Percentiles rank a stretch among this genome's conserved stretches.
Conservation (phyloP, 345 rosid species). For the Eucalyptus guilfoylei region DNA sequence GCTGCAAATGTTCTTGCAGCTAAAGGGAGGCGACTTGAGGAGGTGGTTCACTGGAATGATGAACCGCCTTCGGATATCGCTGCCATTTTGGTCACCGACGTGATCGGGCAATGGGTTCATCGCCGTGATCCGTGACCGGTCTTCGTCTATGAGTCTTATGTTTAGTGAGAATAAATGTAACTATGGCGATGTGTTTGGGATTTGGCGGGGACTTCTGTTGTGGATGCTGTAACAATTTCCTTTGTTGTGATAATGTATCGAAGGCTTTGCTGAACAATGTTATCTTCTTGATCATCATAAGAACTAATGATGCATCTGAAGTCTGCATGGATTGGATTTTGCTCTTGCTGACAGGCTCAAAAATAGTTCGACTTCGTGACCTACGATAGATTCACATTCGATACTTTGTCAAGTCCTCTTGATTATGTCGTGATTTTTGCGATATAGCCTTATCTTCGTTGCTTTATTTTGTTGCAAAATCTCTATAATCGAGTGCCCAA, state of each 20-base stretch:
- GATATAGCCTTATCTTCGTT: not conserved
- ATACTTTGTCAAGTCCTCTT: not conserved
- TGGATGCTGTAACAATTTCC: not conserved
- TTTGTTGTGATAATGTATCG: not conserved
- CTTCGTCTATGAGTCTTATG: not conserved
- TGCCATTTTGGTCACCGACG: not conserved
- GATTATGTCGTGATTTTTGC: not conserved
- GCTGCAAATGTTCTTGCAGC: not conserved
- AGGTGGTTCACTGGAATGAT: not conserved
- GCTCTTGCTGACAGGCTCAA: not conserved
- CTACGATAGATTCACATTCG: not conserved
- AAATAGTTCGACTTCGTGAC: not conserved
- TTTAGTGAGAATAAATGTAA: not conserved
- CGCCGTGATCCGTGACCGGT: not conserved
- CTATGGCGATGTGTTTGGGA: not conserved
- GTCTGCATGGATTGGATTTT: not conserved
- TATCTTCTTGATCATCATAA: not conserved
- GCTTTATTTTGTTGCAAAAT: not conserved
- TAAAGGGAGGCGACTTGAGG: not conserved
- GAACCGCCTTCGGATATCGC: not conserved
- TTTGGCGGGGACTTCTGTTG: not conserved
- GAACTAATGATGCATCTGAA: not conserved
- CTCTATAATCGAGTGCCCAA: not conserved
- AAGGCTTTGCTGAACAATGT: not conserved
- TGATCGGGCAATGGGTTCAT: not conserved